Conservation (phyloP, 2,329 filamentous ascomycete species). For the Aspergillus intermedius region DNA sequence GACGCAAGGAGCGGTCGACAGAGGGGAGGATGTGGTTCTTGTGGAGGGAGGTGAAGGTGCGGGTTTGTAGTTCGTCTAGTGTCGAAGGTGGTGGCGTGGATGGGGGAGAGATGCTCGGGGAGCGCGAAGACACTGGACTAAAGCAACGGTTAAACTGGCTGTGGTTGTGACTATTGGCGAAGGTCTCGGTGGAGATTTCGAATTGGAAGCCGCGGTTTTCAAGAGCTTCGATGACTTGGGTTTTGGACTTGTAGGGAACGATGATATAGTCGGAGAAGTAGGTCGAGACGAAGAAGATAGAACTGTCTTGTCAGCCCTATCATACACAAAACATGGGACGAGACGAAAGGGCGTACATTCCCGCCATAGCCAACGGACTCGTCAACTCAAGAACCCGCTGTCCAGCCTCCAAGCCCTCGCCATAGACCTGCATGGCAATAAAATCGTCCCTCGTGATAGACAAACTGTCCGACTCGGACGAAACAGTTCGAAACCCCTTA, state of each 20-base stretch:
- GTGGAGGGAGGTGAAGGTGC: constrained; percentile 78
- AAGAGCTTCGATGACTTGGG: constrained; percentile 69
- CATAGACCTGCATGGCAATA: constrained; percentile 81
- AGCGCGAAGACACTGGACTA: constrained; percentile 22
- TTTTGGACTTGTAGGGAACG: constrained; percentile 68
- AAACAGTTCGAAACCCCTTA: constrained; percentile 44
- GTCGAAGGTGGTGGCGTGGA: constrained; percentile 71
- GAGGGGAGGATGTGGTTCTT: constrained; percentile 67
- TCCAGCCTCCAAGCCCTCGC: constrained; percentile 82
- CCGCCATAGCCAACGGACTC: constrained; percentile 80
- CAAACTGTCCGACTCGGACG: constrained; percentile 46
- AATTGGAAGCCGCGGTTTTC: constrained; percentile 78
- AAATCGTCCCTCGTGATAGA: constrained; percentile 78
- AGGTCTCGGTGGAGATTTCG: constrained; percentile 62
- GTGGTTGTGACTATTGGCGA: constrained; percentile 50
- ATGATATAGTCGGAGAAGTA: constrained; percentile 98
- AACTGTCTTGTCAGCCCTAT: constrained; percentile 37
- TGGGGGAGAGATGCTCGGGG: constrained; percentile 37
- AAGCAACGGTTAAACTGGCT: constrained; percentile 38
- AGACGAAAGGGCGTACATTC: constrained; percentile 53
- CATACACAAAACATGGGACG: background rate
- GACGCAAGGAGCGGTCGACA: constrained; percentile 60
- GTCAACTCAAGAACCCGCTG: constrained; percentile 88
- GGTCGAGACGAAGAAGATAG: constrained; percentile 97
- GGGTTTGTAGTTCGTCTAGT: constrained; percentile 69